Evolutionary conservation across 2,329 filamentous ascomycete species (phyloP), one percentile per base, ranked within the genome.

Genomic region (Aspergillus sp.): DNA sequence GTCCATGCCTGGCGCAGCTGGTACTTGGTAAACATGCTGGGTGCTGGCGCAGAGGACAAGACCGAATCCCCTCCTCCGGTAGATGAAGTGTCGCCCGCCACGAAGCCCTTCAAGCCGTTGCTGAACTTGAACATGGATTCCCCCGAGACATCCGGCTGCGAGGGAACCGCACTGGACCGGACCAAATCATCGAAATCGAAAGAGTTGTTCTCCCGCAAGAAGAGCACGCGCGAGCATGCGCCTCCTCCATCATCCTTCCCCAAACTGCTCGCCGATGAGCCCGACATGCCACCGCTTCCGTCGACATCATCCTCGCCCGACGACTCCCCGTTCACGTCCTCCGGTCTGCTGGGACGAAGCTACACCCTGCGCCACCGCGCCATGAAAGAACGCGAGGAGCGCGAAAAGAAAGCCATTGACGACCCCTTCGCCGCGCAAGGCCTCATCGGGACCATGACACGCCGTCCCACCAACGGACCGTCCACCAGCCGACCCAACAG

Each of bases 1-100:
- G 82, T 96, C 1, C 92, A 96, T 62, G 79, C 78, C 45, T 97
- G 93, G 93, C 86, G 94, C 59, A 96, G 91, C 74, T 96, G 92
- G 92, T 96, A 96, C 70, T 78, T 97, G 7, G 89, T 91, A 49
- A 88, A 91, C 66, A 87, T 87, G 61, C 84, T 89, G 70, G 86
- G 87, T 18, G 82, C 84, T 56, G 81, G 80, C n/a, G 78, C 76
- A 65, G 69, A 73, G 46, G 65, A 71, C 20, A 64, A 54, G 18
- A 49, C 36, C 42, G 52, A 67, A 18, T 32, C 42, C 6, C 52
- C 55, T 6, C 36, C 56, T 6, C 20, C 20, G 20, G 66, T 74
- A 52, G 55, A 67, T 54, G 50, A 64, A 62, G 14, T 54, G 52
- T n/a, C 56, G 61, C 59, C 31, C 58, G 45, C n/a, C 54, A 58